Percentiles rank a stretch among this genome's conserved stretches.
These are phyloP conservation scores for Pseudovirgaria hyperparasitica DNA, from an alignment of 2,329 filamentous ascomycete genomes.

Conservation along the genomic window DNA sequence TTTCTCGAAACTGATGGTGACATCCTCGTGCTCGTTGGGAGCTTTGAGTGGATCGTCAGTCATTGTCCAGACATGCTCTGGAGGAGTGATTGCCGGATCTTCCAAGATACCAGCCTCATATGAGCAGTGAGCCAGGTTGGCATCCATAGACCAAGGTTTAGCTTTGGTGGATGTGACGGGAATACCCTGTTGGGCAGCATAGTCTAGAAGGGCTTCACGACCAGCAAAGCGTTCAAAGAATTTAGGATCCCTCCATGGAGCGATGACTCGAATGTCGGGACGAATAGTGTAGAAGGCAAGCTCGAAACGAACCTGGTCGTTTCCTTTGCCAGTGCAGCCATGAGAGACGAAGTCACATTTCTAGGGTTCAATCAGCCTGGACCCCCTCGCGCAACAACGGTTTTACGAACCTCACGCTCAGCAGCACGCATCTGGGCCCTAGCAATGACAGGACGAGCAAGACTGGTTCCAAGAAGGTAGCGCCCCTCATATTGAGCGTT, in stretches of 20 bases:
- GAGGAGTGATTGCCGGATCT: slow-evolving; percentile 50
- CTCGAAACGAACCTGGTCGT: slow-evolving; percentile 55
- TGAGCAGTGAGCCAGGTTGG: slow-evolving; percentile 62
- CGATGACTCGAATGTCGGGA: slow-evolving; percentile 57
- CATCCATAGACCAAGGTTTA: slow-evolving; percentile 56
- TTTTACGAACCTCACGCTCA: too few species aligned
- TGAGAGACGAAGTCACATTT: slow-evolving; percentile 41
- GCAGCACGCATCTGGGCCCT: slow-evolving; percentile 53
- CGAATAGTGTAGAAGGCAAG: slow-evolving; percentile 48
- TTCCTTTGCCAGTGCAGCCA: slow-evolving; percentile 35
- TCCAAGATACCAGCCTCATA: slow-evolving; percentile 73
- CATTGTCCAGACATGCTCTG: slow-evolving; percentile 70
- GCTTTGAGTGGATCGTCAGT: slow-evolving; percentile 56
- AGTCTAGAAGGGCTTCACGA: slow-evolving; percentile 60
- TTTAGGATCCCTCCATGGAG: slow-evolving; percentile 58
- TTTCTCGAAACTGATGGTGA: slow-evolving; percentile 60
- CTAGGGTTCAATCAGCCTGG: too few species aligned
- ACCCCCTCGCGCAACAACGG: too few species aligned
- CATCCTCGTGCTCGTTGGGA: slow-evolving; percentile 57
- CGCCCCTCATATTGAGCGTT: slow-evolving; percentile 46
- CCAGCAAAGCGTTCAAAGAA: slow-evolving; percentile 62
- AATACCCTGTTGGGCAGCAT: slow-evolving; percentile 52
- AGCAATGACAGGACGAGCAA: slow-evolving; percentile 60
- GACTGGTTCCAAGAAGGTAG: slow-evolving; percentile 40
- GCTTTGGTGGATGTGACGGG: slow-evolving; percentile 62